These are phyloP conservation scores for Malus sieversii DNA, from an alignment of 306 rosid genomes.

Conservation along the genomic window DNA sequence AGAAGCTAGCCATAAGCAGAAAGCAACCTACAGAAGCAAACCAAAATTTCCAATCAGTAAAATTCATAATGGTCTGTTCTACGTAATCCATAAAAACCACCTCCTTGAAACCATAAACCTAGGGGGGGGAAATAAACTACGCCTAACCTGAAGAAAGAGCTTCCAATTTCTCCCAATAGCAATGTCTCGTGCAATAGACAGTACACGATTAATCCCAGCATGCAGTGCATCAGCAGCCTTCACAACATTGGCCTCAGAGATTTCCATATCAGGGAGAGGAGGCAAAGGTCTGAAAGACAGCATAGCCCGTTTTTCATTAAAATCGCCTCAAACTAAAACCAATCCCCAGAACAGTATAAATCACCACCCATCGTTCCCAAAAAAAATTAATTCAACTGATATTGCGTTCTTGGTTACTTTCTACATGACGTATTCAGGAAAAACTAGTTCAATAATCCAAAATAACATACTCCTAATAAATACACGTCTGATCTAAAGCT, in stretches of 20 bases:
- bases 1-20: conserved; percentile 53
- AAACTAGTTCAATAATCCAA: not conserved
- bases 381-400: not conserved
- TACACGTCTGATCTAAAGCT: not conserved
- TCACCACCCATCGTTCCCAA: not conserved
- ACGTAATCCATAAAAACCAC: not conserved
- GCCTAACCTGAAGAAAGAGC: conserved; percentile 57
- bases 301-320: conserved; percentile 4
- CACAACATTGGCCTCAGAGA: conserved; percentile 56
- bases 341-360: not conserved
- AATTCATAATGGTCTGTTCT: not conserved
- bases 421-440: not conserved
- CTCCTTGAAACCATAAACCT: not conserved
- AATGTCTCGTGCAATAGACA: conserved; percentile 69
- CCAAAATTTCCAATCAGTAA: not conserved
- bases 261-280: conserved; percentile 91
- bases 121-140: not conserved
- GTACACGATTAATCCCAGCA: conserved; percentile 50
- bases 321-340: conserved; percentile 4
- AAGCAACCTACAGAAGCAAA: conserved; percentile 51
- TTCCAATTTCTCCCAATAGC: conserved; percentile 65
- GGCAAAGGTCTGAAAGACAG: conserved; percentile 73
- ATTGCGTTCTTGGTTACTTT: not conserved
- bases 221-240: conserved; percentile 57
- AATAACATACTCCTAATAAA: not conserved